phyloP scores from a whole-genome alignment of 139 green algal species.

The Auxenochlorella protothecoides region DNA sequence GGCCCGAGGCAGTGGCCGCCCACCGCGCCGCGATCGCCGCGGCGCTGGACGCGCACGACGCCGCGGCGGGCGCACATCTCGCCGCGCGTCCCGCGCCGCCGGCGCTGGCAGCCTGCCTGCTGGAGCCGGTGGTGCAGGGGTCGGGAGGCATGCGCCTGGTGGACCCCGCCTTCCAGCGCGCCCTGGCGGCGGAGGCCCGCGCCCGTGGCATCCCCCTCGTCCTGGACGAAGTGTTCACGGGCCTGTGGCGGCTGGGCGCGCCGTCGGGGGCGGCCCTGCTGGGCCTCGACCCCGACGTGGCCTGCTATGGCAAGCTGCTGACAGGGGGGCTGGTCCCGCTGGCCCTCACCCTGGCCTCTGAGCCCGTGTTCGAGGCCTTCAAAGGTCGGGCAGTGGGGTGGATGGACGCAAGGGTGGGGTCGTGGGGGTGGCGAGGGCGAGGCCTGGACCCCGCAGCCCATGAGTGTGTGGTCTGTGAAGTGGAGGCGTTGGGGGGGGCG shows the following conservation, averaged over 20 bases:
- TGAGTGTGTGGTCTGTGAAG: no score
- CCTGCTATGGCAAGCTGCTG: constrained; percentile 92
- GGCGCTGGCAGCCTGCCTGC: constrained; percentile 43
- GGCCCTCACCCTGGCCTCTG: constrained; percentile 69
- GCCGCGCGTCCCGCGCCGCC: neutral
- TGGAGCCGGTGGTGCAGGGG: constrained; percentile 83
- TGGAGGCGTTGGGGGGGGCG: neutral
- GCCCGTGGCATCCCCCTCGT: constrained; percentile 74
- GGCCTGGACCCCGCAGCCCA: no score
- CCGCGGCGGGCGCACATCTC: no score
- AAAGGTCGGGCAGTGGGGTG: constrained; percentile 17
- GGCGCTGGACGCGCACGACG: constrained; percentile 13
- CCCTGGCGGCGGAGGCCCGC: constrained; percentile 37
- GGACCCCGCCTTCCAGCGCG: constrained; percentile 83
- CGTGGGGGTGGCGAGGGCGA: no score
- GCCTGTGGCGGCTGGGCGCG: constrained; percentile 74
- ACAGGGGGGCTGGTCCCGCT: constrained; percentile 74
- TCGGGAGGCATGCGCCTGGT: constrained; percentile 90
- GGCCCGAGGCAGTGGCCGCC: neutral
- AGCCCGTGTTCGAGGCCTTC: constrained; percentile 79
- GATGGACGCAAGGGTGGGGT: no score
- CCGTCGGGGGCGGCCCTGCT: constrained; percentile 52
- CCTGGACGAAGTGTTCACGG: constrained; percentile 90
- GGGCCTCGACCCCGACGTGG: constrained; percentile 76
- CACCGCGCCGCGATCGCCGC: constrained; percentile 16